These are phyloP conservation scores for Eucalyptus tenuipes DNA, from an alignment of 345 rosid genomes.

Conservation along the genomic window DNA sequence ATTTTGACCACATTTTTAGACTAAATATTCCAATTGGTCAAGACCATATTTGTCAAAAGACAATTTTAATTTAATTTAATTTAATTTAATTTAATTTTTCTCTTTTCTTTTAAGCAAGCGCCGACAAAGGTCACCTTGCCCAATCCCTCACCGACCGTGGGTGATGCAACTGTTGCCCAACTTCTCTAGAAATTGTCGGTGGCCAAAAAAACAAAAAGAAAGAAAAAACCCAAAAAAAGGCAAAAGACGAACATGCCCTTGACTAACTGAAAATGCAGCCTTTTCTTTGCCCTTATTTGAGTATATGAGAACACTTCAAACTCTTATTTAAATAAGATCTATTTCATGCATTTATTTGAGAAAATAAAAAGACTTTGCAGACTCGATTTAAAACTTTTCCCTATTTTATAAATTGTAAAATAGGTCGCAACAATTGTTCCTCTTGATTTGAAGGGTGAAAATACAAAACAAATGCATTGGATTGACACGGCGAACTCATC, in stretches of 20 bases:
- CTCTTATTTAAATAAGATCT: rapidly evolving
- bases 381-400: rapidly evolving
- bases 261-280: rapidly evolving
- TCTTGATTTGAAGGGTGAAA: background rate
- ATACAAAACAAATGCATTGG: background rate
- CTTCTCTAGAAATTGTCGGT: rapidly evolving
- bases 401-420: rapidly evolving
- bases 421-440: rapidly evolving
- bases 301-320: rapidly evolving
- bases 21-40: too few species aligned
- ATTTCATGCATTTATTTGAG: too few species aligned
- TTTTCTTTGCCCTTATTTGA: rapidly evolving
- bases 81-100: too few species aligned
- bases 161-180: rapidly evolving
- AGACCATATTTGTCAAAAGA: too few species aligned
- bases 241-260: too few species aligned
- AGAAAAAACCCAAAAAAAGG: too few species aligned
- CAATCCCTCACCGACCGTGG: rapidly evolving
- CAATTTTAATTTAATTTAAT: too few species aligned
- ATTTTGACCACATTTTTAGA: rapidly evolving
- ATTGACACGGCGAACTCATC: background rate
- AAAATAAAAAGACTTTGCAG: too few species aligned
- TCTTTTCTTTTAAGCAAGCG: too few species aligned
- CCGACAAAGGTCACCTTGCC: rapidly evolving
- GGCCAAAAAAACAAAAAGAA: too few species aligned